A percentile compares a stretch with the other conserved stretches of the same genome.
Evolutionary conservation across 495 filamentous ascomycete species (phyloP).

Genomic region (Podospora appendiculata): DNA sequence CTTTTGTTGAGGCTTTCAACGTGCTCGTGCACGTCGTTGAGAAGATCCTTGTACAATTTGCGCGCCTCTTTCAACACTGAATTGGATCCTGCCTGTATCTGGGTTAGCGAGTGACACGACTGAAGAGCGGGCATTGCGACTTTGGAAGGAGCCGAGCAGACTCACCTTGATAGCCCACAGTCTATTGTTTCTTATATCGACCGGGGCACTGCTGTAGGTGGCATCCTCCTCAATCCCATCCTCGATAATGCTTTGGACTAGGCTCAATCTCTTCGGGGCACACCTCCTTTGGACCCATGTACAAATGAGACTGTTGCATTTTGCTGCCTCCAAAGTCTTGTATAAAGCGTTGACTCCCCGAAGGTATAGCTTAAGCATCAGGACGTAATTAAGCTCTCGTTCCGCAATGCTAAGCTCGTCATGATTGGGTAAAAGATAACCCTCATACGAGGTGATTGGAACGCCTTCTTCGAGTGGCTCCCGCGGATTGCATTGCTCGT

Average conservation of each 20-base stretch:
- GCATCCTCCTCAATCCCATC: constrained; percentile 74
- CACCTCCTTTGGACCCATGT: constrained; percentile 61
- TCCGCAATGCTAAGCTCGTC: constrained; percentile 15
- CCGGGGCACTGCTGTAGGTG: constrained; percentile 65
- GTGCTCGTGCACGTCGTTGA: constrained; percentile 64
- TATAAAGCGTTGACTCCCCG: constrained; percentile 58
- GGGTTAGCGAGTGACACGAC: background rate
- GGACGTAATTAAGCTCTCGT: constrained; percentile 15
- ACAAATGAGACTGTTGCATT: constrained; percentile 50
- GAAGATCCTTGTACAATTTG: constrained; percentile 78
- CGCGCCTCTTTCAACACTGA: constrained; percentile 82
- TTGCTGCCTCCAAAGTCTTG: constrained; percentile 57
- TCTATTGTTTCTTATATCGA: constrained; percentile 85
- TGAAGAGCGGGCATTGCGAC: background rate
- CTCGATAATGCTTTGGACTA: constrained; percentile 56
- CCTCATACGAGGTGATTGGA: constrained; percentile 1
- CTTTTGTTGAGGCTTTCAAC: constrained; percentile 55
- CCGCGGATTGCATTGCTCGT: background rate
- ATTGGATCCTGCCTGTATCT: constrained; percentile 64
- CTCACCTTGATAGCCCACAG: constrained; percentile 82
- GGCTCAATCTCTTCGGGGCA: constrained; percentile 49
- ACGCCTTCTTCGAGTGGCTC: constrained; percentile 11
- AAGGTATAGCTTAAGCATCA: constrained; percentile 53
- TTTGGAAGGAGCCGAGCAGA: background rate
- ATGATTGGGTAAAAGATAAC: constrained; percentile 43